Evolutionary conservation across 345 rosid genomes (phyloP).

Genomic region (Lepidium sativum): DNA sequence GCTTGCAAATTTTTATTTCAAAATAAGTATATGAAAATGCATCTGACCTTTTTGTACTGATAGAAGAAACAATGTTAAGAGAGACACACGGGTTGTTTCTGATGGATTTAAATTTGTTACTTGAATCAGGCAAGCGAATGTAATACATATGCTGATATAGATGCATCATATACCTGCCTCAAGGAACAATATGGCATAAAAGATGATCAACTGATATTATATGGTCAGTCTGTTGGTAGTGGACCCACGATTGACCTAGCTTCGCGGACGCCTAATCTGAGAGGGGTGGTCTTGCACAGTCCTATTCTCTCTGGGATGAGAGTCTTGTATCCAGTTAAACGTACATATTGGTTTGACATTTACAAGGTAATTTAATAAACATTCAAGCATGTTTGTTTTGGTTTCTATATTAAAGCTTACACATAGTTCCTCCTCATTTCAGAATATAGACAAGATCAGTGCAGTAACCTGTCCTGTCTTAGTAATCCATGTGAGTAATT

Average conservation of each 20-base stretch:
- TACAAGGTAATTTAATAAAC: constrained; percentile 60
- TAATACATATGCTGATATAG: constrained; percentile 91
- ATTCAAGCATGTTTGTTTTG: background rate
- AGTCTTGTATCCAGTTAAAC: constrained; percentile 84
- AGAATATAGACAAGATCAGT: constrained; percentile 93
- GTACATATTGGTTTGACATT: constrained; percentile 96
- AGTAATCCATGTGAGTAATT: constrained; percentile 77
- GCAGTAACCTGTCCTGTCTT: constrained; percentile 69
- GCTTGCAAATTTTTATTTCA: background rate
- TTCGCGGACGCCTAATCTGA: constrained; percentile 66
- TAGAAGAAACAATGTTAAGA: too few species aligned
- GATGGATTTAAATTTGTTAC: constrained; percentile 6
- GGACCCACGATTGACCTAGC: constrained; percentile 97
- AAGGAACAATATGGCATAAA: constrained; percentile 74
- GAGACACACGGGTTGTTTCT: background rate
- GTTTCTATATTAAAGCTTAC: background rate
- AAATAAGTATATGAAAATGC: background rate
- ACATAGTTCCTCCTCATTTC: constrained; percentile 16
- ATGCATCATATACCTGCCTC: constrained; percentile 77
- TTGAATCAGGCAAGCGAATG: constrained; percentile 79
- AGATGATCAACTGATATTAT: constrained; percentile 82
- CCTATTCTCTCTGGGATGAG: constrained; percentile 95
- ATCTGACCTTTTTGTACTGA: background rate
- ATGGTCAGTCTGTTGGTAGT: constrained; percentile 98
- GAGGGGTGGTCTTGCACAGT: constrained; percentile 89